phyloP scores from a whole-genome alignment of 75 land plant species.

The Azolla pinnata region DNA sequence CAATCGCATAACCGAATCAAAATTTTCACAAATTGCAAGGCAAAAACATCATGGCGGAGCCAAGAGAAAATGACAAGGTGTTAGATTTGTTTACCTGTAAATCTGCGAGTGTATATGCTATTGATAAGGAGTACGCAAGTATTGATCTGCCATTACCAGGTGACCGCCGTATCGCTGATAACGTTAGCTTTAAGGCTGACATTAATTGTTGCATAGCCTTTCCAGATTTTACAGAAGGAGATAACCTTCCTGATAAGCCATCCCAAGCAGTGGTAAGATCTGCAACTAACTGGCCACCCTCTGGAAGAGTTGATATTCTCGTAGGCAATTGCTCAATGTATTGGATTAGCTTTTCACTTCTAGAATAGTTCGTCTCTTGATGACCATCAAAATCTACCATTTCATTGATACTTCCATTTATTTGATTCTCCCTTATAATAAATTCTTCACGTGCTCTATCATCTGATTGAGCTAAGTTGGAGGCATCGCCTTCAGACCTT shows the following conservation, averaged over 20 bases:
- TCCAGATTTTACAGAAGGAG: conserved; percentile 18
- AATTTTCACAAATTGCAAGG: background rate
- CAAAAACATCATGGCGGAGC: background rate
- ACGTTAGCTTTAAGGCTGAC: conserved; percentile 56
- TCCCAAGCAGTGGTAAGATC: conserved; percentile 87
- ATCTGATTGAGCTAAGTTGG: conserved; percentile 14
- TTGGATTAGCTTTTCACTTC: conserved; percentile 1
- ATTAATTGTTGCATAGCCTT: conserved; percentile 53
- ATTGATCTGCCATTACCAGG: conserved; percentile 67
- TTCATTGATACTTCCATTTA: background rate
- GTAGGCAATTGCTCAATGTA: conserved; percentile 1
- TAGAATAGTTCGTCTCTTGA: background rate
- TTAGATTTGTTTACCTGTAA: conserved; percentile 55
- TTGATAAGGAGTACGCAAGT: conserved; percentile 55
- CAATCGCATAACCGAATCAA: background rate
- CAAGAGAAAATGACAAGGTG: background rate
- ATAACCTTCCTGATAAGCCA: conserved; percentile 61
- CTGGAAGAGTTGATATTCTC: conserved; percentile 9
- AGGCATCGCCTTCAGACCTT: conserved; percentile 17
- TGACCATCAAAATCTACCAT: background rate
- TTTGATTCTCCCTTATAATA: conserved; percentile 8
- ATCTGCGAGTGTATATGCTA: conserved; percentile 78
- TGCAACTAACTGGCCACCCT: conserved; percentile 70
- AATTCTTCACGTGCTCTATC: conserved; percentile 1
- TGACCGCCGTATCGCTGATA: conserved; percentile 46